These are phyloP conservation scores for Xylariaceae sp. DNA, from an alignment of 2,329 filamentous ascomycete species.

Conservation along the genomic window DNA sequence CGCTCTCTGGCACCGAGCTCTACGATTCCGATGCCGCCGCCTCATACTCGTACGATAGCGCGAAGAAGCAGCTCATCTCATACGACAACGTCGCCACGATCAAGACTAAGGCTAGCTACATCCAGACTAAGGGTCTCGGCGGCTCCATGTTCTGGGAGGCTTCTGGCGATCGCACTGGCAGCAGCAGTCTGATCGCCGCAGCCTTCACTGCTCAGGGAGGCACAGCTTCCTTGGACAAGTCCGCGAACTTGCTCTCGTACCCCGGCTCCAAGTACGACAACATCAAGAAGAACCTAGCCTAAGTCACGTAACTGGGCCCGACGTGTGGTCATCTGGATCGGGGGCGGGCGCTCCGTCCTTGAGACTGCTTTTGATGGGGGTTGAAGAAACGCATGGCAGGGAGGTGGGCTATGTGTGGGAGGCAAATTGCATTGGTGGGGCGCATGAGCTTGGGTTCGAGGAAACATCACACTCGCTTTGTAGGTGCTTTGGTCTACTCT, in stretches of 20 bases:
- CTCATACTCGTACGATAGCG: slow-evolving; percentile 73
- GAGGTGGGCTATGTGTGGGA: neutral
- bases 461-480: slow-evolving; percentile 19
- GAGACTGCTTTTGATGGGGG: slow-evolving; percentile 6
- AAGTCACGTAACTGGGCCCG: slow-evolving; percentile 1
- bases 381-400: neutral
- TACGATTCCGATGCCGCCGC: slow-evolving; percentile 66
- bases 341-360: slow-evolving; percentile 28
- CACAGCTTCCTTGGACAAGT: slow-evolving; percentile 31
- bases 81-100: slow-evolving; percentile 72
- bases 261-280: slow-evolving; percentile 40
- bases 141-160: slow-evolving; percentile 90
- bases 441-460: neutral
- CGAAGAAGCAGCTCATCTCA: slow-evolving; percentile 68
- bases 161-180: slow-evolving; percentile 68
- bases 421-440: slow-evolving; percentile 14
- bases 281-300: slow-evolving; percentile 38
- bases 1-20: slow-evolving; percentile 61
- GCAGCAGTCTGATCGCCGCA: slow-evolving; percentile 64
- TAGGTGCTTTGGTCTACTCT: slow-evolving; percentile 3
- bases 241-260: slow-evolving; percentile 40
- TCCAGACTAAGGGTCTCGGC: slow-evolving; percentile 67
- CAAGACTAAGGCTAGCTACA: slow-evolving; percentile 68
- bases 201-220: slow-evolving; percentile 38
- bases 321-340: slow-evolving; percentile 26